Evolutionary conservation across 176 grass and related monocot species (phyloP).

Genomic region (Triticum timopheevii): DNA sequence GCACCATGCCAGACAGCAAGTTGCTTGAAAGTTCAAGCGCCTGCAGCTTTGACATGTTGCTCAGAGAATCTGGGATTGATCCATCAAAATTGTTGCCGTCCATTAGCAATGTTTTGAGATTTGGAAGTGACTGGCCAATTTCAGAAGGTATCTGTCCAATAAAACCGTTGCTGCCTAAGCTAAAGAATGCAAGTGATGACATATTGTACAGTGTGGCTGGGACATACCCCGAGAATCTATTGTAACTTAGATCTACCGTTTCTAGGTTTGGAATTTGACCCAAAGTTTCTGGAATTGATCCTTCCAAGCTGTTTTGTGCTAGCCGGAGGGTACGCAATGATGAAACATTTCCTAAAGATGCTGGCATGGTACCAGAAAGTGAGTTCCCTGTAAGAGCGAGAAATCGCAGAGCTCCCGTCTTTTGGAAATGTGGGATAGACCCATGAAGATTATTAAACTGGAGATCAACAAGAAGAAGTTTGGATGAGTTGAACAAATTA

Average conservation of each 20-base stretch:
- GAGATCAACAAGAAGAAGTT: constrained; percentile 6
- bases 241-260: not conserved
- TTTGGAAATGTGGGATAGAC: not conserved
- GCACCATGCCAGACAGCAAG: not conserved
- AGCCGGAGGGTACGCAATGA: constrained; percentile 9
- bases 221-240: not conserved
- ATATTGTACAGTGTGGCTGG: constrained; percentile 23
- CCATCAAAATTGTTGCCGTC: not conserved
- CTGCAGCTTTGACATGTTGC: not conserved
- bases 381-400: not conserved
- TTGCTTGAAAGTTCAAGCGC: constrained; percentile 31
- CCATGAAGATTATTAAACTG: not conserved
- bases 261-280: not conserved
- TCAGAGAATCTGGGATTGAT: not conserved
- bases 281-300: constrained; percentile 15
- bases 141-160: not conserved
- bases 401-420: not conserved
- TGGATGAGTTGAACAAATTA: constrained; percentile 28
- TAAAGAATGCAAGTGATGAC: constrained; percentile 18
- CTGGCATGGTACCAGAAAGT: constrained; percentile 9
- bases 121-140: constrained; percentile 19
- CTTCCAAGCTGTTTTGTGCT: not conserved
- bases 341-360: constrained; percentile 35
- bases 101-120: constrained; percentile 1
- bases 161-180: not conserved